Evolutionary conservation across 2,329 filamentous ascomycete genomes (phyloP).

Genomic region (Fusarium vanettenii): DNA sequence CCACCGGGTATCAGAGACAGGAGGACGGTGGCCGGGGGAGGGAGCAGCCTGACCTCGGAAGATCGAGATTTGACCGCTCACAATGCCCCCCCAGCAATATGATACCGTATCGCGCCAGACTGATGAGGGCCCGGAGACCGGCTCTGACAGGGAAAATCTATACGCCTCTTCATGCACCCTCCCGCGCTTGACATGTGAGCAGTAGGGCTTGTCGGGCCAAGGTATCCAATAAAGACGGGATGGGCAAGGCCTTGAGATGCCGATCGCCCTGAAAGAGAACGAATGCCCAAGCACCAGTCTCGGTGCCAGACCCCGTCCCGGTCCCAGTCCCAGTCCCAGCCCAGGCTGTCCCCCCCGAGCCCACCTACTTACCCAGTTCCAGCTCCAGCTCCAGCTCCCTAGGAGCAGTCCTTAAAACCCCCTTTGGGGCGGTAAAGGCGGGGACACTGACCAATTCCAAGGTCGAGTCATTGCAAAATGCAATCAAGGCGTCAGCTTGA

Average conservation of each 20-base stretch:
- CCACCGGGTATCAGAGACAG: background rate
- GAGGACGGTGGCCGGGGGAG: background rate
- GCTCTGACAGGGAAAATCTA: conserved; percentile 26
- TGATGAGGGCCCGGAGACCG: conserved; percentile 14
- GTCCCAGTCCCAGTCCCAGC: conserved; percentile 33
- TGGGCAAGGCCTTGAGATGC: conserved; percentile 31
- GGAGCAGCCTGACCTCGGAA: conserved; percentile 15
- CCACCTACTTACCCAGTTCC: conserved; percentile 37
- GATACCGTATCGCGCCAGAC: conserved; percentile 37
- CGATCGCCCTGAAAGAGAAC: conserved; percentile 40
- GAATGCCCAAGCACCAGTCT: conserved; percentile 34
- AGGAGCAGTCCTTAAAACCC: conserved; percentile 31
- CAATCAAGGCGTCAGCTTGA: conserved; percentile 45
- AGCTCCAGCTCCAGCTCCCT: conserved; percentile 30
- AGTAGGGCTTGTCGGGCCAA: conserved; percentile 39
- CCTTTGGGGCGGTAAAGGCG: conserved; percentile 43
- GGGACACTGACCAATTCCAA: conserved; percentile 38
- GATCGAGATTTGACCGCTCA: conserved; percentile 31
- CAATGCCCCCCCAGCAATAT: conserved; percentile 22
- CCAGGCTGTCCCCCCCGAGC: conserved; percentile 29
- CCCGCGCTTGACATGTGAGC: conserved; percentile 45
- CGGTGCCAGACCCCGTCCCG: conserved; percentile 32
- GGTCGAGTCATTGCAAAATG: conserved; percentile 39
- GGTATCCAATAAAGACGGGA: conserved; percentile 38
- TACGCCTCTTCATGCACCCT: conserved; percentile 33